Evolutionary conservation across 805 yeast species (phyloP).

Genomic region (Lachancea kluyveri): DNA sequence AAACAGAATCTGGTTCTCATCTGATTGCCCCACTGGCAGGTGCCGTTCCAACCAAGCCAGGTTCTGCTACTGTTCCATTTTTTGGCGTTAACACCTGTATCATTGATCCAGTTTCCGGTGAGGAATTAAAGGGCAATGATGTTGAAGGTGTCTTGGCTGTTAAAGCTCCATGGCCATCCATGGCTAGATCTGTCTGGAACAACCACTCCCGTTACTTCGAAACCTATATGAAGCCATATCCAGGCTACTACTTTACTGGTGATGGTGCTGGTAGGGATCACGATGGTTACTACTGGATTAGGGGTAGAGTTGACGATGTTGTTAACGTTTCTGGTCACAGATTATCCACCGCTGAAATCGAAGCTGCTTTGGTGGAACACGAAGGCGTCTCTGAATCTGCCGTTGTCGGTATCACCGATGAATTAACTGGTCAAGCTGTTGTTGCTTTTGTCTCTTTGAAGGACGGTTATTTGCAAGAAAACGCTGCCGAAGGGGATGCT

Average conservation of each 20-base stretch:
- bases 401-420: conserved; percentile 94
- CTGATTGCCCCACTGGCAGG: conserved; percentile 94
- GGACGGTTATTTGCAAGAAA: conserved; percentile 33
- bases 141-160: conserved; percentile 96
- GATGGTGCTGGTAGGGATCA: conserved; percentile 98
- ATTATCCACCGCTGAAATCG: conserved; percentile 97
- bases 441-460: conserved; percentile 89
- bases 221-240: conserved; percentile 89
- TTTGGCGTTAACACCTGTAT: conserved; percentile 89
- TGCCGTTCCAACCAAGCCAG: conserved; percentile 91
- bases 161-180: conserved; percentile 94
- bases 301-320: conserved; percentile 98
- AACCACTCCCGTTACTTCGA: conserved; percentile 83
- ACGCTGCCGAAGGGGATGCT: conserved; percentile 26
- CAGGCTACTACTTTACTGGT: conserved; percentile 92
- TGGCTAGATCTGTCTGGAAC: conserved; percentile 92
- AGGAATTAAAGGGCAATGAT: conserved; percentile 76
- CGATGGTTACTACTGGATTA: conserved; percentile 96
- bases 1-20: conserved; percentile 96
- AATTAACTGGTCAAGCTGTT: conserved; percentile 95
- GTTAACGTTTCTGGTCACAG: conserved; percentile 98
- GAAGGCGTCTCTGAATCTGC: conserved; percentile 85
- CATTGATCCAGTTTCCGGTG: conserved; percentile 89
- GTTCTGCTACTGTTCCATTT: conserved; percentile 94
- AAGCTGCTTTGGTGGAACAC: conserved; percentile 81